phyloP scores from a whole-genome alignment of 83 land plant species.

The Larix sibirica region DNA sequence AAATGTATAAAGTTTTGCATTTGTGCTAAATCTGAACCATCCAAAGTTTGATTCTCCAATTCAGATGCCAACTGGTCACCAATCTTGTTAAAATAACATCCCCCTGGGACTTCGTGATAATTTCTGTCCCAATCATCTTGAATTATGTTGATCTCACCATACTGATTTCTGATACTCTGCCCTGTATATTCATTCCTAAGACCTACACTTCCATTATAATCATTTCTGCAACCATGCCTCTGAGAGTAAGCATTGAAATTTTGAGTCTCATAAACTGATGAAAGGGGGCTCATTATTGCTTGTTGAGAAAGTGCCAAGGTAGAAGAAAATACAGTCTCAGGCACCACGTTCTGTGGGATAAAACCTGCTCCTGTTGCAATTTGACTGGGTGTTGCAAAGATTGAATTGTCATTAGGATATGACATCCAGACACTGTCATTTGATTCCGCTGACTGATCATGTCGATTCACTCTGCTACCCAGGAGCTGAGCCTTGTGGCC shows the following conservation, averaged over 20 bases:
- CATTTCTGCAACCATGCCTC: not conserved
- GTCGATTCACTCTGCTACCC: not conserved
- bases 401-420: not conserved
- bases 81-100: not conserved
- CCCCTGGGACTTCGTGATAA: not conserved
- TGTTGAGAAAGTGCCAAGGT: conserved; percentile 6
- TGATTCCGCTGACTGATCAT: not conserved
- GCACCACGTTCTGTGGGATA: not conserved
- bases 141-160: not conserved
- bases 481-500: not conserved
- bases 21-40: conserved; percentile 46
- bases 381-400: conserved; percentile 6
- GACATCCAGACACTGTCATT: not conserved
- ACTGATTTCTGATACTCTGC: not conserved
- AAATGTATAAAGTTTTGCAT: conserved; percentile 37
- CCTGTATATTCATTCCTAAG: not conserved
- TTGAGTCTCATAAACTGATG: conserved; percentile 6
- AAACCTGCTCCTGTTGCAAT: not conserved
- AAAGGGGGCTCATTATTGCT: conserved; percentile 4
- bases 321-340: conserved; percentile 14
- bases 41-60: conserved; percentile 32
- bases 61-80: conserved; percentile 23
- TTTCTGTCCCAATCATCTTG: conserved; percentile 2
- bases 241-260: not conserved
- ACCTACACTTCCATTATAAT: not conserved